Conservation (phyloP, 2,329 filamentous ascomycete species). For the Fusarium irregulare region DNA sequence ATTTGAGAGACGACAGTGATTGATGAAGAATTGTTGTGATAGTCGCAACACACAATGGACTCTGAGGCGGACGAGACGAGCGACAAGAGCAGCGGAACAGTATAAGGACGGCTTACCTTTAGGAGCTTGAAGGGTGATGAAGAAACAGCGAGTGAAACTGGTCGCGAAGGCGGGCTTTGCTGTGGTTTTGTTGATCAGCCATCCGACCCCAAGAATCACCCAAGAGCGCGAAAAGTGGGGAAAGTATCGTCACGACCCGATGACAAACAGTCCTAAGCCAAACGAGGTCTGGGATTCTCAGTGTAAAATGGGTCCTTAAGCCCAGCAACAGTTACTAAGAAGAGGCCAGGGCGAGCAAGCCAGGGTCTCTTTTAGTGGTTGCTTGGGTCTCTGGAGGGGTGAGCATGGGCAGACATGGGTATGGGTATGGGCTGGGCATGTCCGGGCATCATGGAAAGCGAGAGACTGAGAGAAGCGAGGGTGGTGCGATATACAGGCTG, state of each 20-base stretch:
- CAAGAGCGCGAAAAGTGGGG: constrained; percentile 46
- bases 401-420: constrained; percentile 9
- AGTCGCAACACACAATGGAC: constrained; percentile 12
- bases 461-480: neutral
- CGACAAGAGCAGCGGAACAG: constrained; percentile 8
- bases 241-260: constrained; percentile 43
- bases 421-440: neutral
- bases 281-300: constrained; percentile 19
- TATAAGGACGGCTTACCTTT: constrained; percentile 40
- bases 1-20: constrained; percentile 19
- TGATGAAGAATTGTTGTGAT: constrained; percentile 22
- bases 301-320: constrained; percentile 26
- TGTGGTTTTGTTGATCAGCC: constrained; percentile 49
- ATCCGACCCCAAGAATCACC: constrained; percentile 39
- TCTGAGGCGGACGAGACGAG: constrained; percentile 11
- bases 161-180: constrained; percentile 46
- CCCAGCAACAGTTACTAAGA: constrained; percentile 22
- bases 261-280: constrained; percentile 36
- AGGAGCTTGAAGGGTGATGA: constrained; percentile 48
- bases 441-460: neutral
- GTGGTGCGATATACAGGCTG: constrained; percentile 15
- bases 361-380: constrained; percentile 33
- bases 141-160: constrained; percentile 44
- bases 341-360: constrained; percentile 24
- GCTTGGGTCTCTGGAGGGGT: constrained; percentile 11